A percentile compares a stretch with the other conserved stretches of the same genome.
Conservation (phyloP, 2,329 filamentous ascomycete species). For the Corniculantispora saksenae region DNA sequence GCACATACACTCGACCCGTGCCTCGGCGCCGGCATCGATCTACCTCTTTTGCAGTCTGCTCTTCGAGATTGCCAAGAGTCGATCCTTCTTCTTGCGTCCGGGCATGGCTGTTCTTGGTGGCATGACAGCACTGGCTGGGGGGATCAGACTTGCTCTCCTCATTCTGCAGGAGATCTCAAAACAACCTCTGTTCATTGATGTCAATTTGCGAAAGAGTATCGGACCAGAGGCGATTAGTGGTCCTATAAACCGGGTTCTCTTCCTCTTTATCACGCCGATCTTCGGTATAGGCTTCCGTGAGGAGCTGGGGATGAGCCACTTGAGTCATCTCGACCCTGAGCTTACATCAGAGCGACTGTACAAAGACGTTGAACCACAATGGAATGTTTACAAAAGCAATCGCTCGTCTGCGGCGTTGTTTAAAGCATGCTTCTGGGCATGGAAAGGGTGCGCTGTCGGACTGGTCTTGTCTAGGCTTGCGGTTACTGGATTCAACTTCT, state of each 20-base stretch:
- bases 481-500: conserved; percentile 1
- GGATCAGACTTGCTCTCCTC: not conserved
- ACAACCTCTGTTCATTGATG: not conserved
- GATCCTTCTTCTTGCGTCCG: not conserved
- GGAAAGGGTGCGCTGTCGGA: conserved; percentile 18
- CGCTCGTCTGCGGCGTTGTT: not conserved
- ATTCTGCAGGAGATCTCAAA: not conserved
- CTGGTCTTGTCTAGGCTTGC: not conserved
- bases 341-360: not conserved
- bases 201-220: not conserved
- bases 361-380: not conserved
- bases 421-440: conserved; percentile 25
- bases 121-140: not conserved
- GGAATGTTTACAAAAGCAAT: not conserved
- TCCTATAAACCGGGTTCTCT: not conserved
- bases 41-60: not conserved
- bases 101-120: not conserved
- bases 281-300: not conserved
- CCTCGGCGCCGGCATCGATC: not conserved
- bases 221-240: not conserved
- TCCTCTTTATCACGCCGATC: not conserved
- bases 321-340: not conserved
- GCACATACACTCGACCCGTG: not conserved
- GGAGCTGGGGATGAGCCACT: not conserved
- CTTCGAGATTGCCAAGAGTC: not conserved